Evolutionary conservation across 345 rosid genomes (phyloP).

Genomic region (Aquilaria yunnanensis): DNA sequence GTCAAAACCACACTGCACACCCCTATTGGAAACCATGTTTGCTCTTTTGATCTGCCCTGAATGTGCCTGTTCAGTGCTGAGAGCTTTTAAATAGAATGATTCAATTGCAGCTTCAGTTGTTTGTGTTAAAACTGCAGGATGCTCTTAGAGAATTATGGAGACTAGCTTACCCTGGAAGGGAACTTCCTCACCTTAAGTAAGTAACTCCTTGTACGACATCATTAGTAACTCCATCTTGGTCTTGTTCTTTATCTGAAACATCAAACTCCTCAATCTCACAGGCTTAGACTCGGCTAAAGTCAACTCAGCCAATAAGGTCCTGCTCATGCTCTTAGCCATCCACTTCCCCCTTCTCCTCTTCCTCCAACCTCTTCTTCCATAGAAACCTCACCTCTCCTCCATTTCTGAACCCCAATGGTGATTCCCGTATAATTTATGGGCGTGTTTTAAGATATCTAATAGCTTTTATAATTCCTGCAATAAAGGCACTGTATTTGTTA

Average conservation of each 20-base stretch:
- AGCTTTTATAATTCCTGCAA: too few relatives aligned
- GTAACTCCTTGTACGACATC: conserved; percentile 48
- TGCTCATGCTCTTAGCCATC: conserved; percentile 48
- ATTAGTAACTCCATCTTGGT: conserved; percentile 64
- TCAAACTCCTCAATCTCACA: conserved; percentile 71
- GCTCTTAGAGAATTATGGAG: too few relatives aligned
- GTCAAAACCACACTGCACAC: too few relatives aligned
- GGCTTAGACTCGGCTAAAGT: conserved; percentile 68
- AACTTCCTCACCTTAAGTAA: too few relatives aligned
- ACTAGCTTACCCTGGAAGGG: too few relatives aligned
- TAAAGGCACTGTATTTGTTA: too few relatives aligned
- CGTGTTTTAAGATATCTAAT: too few relatives aligned
- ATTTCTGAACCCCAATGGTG: conserved; percentile 36
- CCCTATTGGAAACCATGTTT: too few relatives aligned
- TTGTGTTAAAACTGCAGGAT: conserved; percentile 28
- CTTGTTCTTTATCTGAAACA: conserved; percentile 55
- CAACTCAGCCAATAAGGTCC: conserved; percentile 63
- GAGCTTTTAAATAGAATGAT: too few relatives aligned
- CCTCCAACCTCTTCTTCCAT: conserved; percentile 61
- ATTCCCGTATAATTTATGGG: conserved; percentile 16
- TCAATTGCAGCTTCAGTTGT: conserved; percentile 43
- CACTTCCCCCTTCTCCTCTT: conserved; percentile 34
- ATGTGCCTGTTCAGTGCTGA: too few relatives aligned
- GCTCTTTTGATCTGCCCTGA: too few relatives aligned
- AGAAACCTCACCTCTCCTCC: conserved; percentile 67